These are phyloP conservation scores for Vitis rotundifolia DNA, from an alignment of 164 flowering plant species.

Conservation along the genomic window DNA sequence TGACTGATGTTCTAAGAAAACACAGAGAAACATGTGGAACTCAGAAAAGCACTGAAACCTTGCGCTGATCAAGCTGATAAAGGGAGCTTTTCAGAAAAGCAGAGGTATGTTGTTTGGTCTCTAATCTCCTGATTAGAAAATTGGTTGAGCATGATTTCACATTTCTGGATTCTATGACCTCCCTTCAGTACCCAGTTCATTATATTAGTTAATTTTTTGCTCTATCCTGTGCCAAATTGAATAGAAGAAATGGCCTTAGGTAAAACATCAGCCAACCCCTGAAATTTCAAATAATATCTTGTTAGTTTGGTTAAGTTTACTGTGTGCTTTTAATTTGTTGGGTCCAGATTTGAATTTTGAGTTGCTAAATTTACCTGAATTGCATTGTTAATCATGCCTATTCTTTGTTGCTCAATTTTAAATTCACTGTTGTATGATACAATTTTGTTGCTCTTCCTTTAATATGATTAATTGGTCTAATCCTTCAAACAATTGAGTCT, in stretches of 20 bases:
- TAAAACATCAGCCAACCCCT: too few relatives aligned
- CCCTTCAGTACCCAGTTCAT: too few relatives aligned
- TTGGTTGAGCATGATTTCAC: too few relatives aligned
- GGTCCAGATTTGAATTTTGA: not conserved
- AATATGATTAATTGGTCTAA: not conserved
- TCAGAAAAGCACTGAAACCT: conserved; percentile 26
- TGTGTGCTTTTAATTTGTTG: not conserved
- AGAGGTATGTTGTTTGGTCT: conserved; percentile 44
- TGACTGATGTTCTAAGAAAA: conserved; percentile 2
- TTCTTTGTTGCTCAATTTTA: not conserved
- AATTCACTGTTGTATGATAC: not conserved
- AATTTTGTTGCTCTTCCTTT: not conserved
- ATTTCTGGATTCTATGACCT: too few relatives aligned
- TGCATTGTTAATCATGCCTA: not conserved
- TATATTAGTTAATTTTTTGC: too few relatives aligned
- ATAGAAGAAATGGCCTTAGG: too few relatives aligned
- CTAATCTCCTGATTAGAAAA: not conserved
- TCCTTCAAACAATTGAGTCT: not conserved
- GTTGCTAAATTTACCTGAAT: not conserved
- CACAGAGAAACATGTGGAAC: conserved; percentile 26
- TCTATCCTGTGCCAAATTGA: too few relatives aligned
- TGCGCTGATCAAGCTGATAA: conserved; percentile 29
- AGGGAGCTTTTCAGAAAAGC: conserved; percentile 60
- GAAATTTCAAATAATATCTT: not conserved
- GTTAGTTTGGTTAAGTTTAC: not conserved